These are phyloP conservation scores for Ambrosiella xylebori DNA, from an alignment of 2,329 filamentous ascomycete genomes.

Conservation along the genomic window DNA sequence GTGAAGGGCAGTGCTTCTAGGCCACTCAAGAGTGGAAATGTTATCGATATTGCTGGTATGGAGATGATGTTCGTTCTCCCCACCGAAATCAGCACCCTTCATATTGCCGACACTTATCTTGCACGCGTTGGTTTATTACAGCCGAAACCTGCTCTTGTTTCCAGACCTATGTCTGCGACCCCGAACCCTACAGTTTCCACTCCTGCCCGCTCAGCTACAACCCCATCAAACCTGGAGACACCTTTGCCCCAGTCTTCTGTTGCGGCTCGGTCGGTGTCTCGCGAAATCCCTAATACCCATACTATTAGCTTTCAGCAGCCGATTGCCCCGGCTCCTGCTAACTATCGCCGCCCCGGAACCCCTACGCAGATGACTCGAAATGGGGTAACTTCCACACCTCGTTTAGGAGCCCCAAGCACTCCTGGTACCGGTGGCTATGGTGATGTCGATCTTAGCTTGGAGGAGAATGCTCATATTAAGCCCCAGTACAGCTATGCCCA, in stretches of 20 bases:
- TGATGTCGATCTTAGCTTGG: constrained; percentile 60
- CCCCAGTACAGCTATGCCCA: constrained; percentile 93
- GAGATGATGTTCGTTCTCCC: constrained; percentile 99
- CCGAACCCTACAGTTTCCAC: constrained; percentile 7
- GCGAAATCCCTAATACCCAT: constrained; percentile 7
- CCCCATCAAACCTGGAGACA: constrained; percentile 13
- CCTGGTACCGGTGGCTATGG: constrained; percentile 19
- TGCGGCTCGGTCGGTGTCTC: constrained; percentile 1
- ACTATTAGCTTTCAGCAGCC: constrained; percentile 23
- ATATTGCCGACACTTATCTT: constrained; percentile 51
- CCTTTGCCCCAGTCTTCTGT: constrained; percentile 10
- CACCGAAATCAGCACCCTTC: constrained; percentile 45
- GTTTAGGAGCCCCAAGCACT: constrained; percentile 8
- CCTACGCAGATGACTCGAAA: constrained; percentile 23
- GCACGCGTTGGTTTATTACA: constrained; percentile 41
- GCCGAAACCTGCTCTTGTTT: constrained; percentile 16
- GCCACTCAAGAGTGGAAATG: constrained; percentile 64
- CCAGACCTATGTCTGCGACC: neutral
- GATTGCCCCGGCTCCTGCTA: constrained; percentile 41
- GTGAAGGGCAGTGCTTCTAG: constrained; percentile 33
- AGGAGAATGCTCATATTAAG: constrained; percentile 79
- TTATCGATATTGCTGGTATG: constrained; percentile 78
- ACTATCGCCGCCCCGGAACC: constrained; percentile 43
- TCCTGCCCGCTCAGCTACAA: constrained; percentile 1
- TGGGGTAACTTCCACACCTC: constrained; percentile 6